Percentiles rank a stretch among this genome's conserved stretches.
Conservation (phyloP, 352 stramenopile genomes). For the Saprolegnia parasitica region DNA sequence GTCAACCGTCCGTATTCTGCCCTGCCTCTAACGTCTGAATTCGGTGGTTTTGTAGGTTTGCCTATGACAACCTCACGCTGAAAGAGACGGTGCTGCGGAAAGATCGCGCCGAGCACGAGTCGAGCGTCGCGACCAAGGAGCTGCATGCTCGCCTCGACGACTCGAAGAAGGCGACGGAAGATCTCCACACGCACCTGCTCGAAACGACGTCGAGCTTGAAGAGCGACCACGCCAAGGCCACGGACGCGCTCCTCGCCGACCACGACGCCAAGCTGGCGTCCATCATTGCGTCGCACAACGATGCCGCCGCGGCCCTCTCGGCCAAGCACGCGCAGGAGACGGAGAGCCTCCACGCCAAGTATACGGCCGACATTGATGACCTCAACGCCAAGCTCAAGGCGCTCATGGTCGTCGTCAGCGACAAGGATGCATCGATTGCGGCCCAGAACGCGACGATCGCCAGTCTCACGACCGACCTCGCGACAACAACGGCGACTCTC, state of each 20-base stretch:
- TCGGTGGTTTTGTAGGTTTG: constrained; percentile 1
- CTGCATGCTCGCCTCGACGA: neutral
- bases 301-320: neutral
- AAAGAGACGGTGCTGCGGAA: constrained; percentile 26
- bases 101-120: constrained; percentile 12
- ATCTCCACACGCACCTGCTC: neutral
- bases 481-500: neutral
- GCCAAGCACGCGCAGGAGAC: neutral
- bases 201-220: neutral
- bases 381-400: constrained; percentile 24
- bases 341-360: neutral
- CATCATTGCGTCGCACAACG: neutral
- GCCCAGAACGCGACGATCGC: constrained; percentile 8
- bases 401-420: neutral
- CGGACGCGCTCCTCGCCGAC: neutral
- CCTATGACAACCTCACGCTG: constrained; percentile 21
- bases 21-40: too few species aligned
- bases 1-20: neutral
- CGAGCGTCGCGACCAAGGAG: neutral
- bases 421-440: constrained; percentile 9
- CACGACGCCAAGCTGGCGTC: neutral
- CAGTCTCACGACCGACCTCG: neutral
- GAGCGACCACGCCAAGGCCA: neutral
- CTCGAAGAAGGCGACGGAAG: constrained; percentile 1
- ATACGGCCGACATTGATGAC: constrained; percentile 9